A percentile compares a stretch with the other conserved stretches of the same genome.
Evolutionary conservation across 345 rosid species (phyloP).

Genomic region (Pugionium dolabratum): DNA sequence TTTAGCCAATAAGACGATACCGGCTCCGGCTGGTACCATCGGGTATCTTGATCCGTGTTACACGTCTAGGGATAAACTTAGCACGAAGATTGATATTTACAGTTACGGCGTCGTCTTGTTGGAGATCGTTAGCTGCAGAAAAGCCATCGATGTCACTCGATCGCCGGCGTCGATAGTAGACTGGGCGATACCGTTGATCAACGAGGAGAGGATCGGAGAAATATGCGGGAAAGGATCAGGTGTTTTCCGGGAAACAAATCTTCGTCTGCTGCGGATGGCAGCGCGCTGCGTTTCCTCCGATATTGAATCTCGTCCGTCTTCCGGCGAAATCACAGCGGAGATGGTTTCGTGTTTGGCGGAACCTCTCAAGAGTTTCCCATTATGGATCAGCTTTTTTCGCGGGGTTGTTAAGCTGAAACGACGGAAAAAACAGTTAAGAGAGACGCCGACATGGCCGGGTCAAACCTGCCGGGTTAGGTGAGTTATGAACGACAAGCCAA

Average conservation of each 20-base stretch:
- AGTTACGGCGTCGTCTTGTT: constrained; percentile 69
- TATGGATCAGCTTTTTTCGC: constrained; percentile 48
- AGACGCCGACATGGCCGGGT: constrained; percentile 39
- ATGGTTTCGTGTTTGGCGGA: constrained; percentile 41
- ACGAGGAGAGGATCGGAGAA: constrained; percentile 34
- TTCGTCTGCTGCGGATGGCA: constrained; percentile 50
- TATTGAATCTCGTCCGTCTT: constrained; percentile 50
- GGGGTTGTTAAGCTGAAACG: constrained; percentile 41
- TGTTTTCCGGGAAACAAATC: constrained; percentile 32
- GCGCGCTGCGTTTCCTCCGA: constrained; percentile 54
- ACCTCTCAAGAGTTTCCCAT: constrained; percentile 42
- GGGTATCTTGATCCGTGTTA: constrained; percentile 79
- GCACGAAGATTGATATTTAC: constrained; percentile 59
- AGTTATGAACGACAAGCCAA: not conserved
- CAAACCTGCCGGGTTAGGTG: constrained; percentile 35
- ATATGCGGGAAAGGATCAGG: constrained; percentile 47
- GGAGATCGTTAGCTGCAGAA: constrained; percentile 68
- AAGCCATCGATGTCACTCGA: constrained; percentile 54
- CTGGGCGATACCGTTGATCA: constrained; percentile 62
- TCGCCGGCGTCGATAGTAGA: constrained; percentile 59
- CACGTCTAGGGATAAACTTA: constrained; percentile 53
- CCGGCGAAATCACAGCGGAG: constrained; percentile 49
- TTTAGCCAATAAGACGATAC: constrained; percentile 40
- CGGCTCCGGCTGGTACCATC: constrained; percentile 64
- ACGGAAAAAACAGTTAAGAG: constrained; percentile 40